Conservation (phyloP, 2,329 filamentous ascomycete genomes). For the Pseudogymnoascus sp. region DNA sequence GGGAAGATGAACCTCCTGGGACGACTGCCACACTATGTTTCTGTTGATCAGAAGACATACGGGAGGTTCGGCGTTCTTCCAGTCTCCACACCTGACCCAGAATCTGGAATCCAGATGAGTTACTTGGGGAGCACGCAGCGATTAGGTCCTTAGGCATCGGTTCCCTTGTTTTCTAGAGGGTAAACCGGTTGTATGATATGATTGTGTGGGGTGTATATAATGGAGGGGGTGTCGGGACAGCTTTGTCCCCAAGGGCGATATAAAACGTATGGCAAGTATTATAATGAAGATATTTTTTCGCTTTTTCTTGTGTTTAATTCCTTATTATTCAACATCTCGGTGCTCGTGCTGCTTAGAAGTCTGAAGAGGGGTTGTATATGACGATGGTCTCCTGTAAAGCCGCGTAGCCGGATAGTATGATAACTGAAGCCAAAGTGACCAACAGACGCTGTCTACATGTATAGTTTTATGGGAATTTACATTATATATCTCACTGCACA, state of each 20-base stretch:
- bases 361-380: too few relatives aligned
- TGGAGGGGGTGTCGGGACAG: background rate
- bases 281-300: background rate
- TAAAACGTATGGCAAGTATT: background rate
- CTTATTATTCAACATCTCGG: background rate
- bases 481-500: background rate
- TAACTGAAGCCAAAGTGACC: background rate
- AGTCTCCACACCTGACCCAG: constrained; percentile 33
- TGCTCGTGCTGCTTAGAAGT: background rate
- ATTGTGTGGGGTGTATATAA: background rate
- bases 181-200: constrained; percentile 4
- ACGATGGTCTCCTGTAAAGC: background rate
- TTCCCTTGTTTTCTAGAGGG: background rate
- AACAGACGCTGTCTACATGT: background rate
- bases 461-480: background rate
- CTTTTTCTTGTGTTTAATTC: background rate
- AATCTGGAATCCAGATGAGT: constrained; percentile 43
- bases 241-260: background rate
- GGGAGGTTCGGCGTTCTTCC: constrained; percentile 87
- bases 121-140: constrained; percentile 61
- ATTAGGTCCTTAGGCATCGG: constrained; percentile 53
- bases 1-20: constrained; percentile 78
- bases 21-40: constrained; percentile 84
- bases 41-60: constrained; percentile 92
- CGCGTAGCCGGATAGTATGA: background rate